These are phyloP conservation scores for Fraxinus baroniana DNA, from an alignment of 305 asterid species.

Conservation along the genomic window DNA sequence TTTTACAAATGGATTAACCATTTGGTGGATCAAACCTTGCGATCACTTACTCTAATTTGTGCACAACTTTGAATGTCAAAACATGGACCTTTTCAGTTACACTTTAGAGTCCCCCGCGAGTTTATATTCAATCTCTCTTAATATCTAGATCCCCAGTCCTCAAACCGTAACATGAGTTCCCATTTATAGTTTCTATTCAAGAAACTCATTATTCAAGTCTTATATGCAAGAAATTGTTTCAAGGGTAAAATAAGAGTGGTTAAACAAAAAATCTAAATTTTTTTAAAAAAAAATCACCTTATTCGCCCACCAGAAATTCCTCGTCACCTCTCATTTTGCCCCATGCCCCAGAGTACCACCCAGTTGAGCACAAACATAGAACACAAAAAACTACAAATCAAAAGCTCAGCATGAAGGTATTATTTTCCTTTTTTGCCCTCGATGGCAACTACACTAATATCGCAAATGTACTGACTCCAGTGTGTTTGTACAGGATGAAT, in stretches of 20 bases:
- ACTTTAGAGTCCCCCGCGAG: background rate
- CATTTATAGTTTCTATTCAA: background rate
- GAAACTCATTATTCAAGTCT: background rate
- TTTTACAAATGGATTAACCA: background rate
- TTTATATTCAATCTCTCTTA: background rate
- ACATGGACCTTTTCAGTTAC: conserved; percentile 39
- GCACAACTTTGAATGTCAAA: conserved; percentile 23
- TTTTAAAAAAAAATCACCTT: background rate
- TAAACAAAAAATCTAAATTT: background rate
- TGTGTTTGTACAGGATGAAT: background rate
- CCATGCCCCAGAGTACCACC: background rate
- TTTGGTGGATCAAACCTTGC: background rate
- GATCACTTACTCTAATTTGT: background rate
- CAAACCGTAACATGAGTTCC: background rate
- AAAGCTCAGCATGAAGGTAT: background rate
- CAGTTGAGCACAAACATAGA: background rate
- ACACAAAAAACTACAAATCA: background rate
- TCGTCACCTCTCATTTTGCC: background rate
- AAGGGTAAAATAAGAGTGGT: background rate
- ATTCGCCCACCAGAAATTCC: background rate
- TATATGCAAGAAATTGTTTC: background rate
- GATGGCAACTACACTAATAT: background rate
- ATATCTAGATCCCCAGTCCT: background rate
- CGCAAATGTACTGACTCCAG: background rate
- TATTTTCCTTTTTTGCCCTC: background rate